Evolutionary conservation across 176 grass and related monocot genomes (phyloP).

Genomic region (Poa annua): DNA sequence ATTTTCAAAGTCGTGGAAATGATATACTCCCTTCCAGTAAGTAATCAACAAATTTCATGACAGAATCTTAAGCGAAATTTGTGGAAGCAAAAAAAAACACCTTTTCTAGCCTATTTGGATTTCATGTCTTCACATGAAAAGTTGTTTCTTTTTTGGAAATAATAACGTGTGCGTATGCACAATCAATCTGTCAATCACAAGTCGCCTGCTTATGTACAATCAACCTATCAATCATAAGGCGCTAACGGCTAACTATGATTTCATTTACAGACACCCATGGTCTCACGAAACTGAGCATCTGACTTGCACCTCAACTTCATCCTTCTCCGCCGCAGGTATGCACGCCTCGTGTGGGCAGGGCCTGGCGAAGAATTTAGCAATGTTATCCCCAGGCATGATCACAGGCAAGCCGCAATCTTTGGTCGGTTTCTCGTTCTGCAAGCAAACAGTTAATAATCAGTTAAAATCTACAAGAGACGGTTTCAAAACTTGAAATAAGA

Average conservation of each 20-base stretch:
- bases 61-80: neutral
- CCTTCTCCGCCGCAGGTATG: constrained; percentile 23
- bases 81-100: neutral
- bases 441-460: constrained; percentile 20
- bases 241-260: constrained; percentile 21
- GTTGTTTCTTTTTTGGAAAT: neutral
- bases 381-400: constrained; percentile 85
- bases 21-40: neutral
- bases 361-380: constrained; percentile 85
- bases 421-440: constrained; percentile 50
- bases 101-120: neutral
- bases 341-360: constrained; percentile 61
- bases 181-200: constrained; percentile 10
- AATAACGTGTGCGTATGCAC: constrained; percentile 28
- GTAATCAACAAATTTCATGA: neutral
- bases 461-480: neutral
- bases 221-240: constrained; percentile 9
- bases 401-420: constrained; percentile 71
- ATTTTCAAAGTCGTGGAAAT: neutral
- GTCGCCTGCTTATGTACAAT: constrained; percentile 21
- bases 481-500: neutral
- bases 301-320: constrained; percentile 21
- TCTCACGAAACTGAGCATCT: constrained; percentile 26
- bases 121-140: neutral
- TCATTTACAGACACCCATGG: constrained; percentile 28